Conservation (phyloP, 2,329 filamentous ascomycete species). For the Sphaerulina vaccinii region DNA sequence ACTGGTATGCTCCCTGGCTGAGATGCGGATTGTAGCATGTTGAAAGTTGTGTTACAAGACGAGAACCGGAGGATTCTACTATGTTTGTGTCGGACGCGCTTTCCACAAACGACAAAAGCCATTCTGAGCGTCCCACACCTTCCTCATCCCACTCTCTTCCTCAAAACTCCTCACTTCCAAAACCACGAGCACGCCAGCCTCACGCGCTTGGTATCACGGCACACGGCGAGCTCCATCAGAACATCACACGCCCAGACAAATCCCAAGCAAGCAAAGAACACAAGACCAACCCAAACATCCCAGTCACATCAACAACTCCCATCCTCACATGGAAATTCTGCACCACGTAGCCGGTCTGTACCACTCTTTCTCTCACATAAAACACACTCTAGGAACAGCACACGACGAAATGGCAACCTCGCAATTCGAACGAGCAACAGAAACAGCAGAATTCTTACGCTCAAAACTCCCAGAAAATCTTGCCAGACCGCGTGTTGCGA, state of each 20-base stretch:
- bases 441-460: constrained; percentile 53
- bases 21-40: too few species aligned
- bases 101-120: not conserved
- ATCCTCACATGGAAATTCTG: constrained; percentile 26
- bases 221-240: constrained; percentile 14
- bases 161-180: not conserved
- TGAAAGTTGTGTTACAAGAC: too few species aligned
- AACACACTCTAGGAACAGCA: constrained; percentile 32
- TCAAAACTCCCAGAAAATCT: constrained; percentile 53
- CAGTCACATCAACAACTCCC: not conserved
- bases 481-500: constrained; percentile 55
- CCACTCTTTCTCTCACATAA: constrained; percentile 35
- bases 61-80: too few species aligned
- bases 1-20: too few species aligned
- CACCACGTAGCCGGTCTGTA: constrained; percentile 36
- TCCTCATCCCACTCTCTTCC: too few species aligned
- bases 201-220: not conserved
- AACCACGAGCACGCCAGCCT: not conserved
- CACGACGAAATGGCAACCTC: constrained; percentile 36
- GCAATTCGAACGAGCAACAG: constrained; percentile 46
- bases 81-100: too few species aligned
- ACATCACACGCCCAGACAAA: not conserved
- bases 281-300: not conserved
- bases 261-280: not conserved
- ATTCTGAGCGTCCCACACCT: not conserved